Percentiles rank a stretch among this genome's conserved stretches.
phyloP scores from a whole-genome alignment of 2,329 filamentous ascomycete species.

The Eutypa lata region DNA sequence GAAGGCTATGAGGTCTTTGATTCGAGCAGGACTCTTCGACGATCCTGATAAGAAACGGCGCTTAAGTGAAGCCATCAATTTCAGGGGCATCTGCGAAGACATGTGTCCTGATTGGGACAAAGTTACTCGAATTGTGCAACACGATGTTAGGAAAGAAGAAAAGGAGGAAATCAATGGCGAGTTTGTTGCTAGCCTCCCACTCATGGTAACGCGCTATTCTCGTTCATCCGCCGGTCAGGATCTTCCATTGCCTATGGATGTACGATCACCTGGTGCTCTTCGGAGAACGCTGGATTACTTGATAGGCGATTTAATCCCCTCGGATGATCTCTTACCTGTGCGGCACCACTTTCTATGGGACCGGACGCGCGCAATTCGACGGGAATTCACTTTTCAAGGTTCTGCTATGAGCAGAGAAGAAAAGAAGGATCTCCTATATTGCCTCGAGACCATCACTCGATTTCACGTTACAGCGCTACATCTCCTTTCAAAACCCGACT shows the following conservation, averaged over 20 bases:
- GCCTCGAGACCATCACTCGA: slow-evolving; percentile 62
- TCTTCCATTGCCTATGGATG: slow-evolving; percentile 65
- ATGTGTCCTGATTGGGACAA: slow-evolving; percentile 69
- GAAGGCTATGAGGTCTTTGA: slow-evolving; percentile 54
- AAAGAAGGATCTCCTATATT: slow-evolving; percentile 57
- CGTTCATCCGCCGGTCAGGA: slow-evolving; percentile 67
- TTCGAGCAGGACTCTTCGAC: slow-evolving; percentile 59
- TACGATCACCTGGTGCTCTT: slow-evolving; percentile 58
- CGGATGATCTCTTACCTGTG: slow-evolving; percentile 51
- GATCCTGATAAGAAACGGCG: slow-evolving; percentile 62
- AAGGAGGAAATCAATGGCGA: slow-evolving; percentile 42
- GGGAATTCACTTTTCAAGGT: slow-evolving; percentile 64
- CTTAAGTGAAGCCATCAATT: slow-evolving; percentile 61
- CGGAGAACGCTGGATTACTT: slow-evolving; percentile 62
- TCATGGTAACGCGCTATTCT: slow-evolving; percentile 66
- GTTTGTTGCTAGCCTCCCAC: slow-evolving; percentile 43
- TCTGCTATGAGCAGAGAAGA: slow-evolving; percentile 57
- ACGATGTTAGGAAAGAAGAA: slow-evolving; percentile 55
- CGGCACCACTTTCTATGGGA: slow-evolving; percentile 67
- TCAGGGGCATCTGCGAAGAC: slow-evolving; percentile 65
- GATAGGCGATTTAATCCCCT: slow-evolving; percentile 54
- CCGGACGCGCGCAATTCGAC: slow-evolving; percentile 62
- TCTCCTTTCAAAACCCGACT: slow-evolving; percentile 55
- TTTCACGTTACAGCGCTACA: slow-evolving; percentile 66
- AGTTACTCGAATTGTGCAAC: slow-evolving; percentile 59